Evolutionary conservation across 2,329 filamentous ascomycete species (phyloP).

Genomic region (Verticillium nonalfalfae): DNA sequence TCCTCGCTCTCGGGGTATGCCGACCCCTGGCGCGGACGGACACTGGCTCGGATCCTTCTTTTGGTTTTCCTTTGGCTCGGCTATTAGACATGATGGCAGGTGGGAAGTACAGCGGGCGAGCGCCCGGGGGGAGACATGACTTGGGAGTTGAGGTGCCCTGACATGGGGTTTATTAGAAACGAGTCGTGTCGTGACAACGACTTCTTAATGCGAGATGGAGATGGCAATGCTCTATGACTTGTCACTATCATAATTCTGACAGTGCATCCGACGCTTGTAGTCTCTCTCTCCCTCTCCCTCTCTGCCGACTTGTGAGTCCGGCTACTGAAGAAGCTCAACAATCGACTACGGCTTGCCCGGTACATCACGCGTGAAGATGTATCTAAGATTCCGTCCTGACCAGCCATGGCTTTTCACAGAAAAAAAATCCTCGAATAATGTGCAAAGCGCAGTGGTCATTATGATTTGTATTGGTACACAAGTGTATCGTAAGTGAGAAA

Average conservation of each 20-base stretch:
- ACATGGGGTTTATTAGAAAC: background rate
- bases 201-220: conserved; percentile 1
- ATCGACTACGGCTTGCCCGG: no score
- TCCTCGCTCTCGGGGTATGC: background rate
- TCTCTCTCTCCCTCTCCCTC: no score
- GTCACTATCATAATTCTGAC: no score
- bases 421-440: background rate
- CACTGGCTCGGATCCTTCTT: background rate
- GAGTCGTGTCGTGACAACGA: background rate
- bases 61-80: background rate
- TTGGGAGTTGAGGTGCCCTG: background rate
- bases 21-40: background rate
- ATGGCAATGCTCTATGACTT: background rate
- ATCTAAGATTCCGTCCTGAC: no score
- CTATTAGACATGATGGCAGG: background rate
- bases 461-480: background rate
- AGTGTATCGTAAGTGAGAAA: background rate
- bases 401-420: no score
- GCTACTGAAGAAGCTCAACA: no score
- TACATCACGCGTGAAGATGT: no score
- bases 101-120: background rate
- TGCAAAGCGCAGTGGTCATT: background rate
- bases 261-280: no score
- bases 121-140: background rate
- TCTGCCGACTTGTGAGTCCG: no score